These are phyloP conservation scores for Ambispora gerdemannii DNA, from an alignment of 192 early-diverging fungal species.

Conservation along the genomic window DNA sequence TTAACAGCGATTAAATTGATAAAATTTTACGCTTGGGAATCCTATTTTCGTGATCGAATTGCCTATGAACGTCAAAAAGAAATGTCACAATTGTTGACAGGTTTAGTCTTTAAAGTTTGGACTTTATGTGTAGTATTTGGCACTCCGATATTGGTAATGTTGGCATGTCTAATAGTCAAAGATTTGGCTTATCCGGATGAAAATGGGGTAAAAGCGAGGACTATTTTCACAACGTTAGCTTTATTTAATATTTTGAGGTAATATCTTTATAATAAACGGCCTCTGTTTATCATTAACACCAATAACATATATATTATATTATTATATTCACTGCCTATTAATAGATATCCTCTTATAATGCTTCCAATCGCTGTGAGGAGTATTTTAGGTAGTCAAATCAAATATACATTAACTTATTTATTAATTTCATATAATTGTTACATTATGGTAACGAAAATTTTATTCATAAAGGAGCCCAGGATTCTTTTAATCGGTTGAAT, in stretches of 20 bases:
- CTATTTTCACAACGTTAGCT: slow-evolving; percentile 61
- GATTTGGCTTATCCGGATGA: slow-evolving; percentile 38
- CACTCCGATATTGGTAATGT: slow-evolving; percentile 51
- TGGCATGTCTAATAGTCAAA: slow-evolving; percentile 42
- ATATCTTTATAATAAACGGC: too few relatives aligned
- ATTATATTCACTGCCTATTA: too few relatives aligned
- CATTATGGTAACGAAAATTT: too few relatives aligned
- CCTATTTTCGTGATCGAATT: slow-evolving; percentile 60
- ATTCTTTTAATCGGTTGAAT: slow-evolving; percentile 57
- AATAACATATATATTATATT: too few relatives aligned
- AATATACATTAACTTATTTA: neutral
- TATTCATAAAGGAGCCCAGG: slow-evolving; percentile 44
- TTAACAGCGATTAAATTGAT: slow-evolving; percentile 74
- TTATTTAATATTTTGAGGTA: slow-evolving; percentile 66
- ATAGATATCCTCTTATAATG: slow-evolving; percentile 61
- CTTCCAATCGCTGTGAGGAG: slow-evolving; percentile 62
- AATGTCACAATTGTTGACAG: slow-evolving; percentile 46
- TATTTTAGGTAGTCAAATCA: slow-evolving; percentile 34
- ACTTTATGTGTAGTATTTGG: slow-evolving; percentile 63
- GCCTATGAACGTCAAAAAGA: slow-evolving; percentile 55
- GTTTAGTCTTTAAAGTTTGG: slow-evolving; percentile 54
- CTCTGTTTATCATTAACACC: too few relatives aligned
- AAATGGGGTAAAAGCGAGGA: slow-evolving; percentile 44
- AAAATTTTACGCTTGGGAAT: slow-evolving; percentile 77
- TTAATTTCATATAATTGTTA: neutral